Conservation (phyloP, 2,329 filamentous ascomycete species). For the Botrytis fabae region DNA sequence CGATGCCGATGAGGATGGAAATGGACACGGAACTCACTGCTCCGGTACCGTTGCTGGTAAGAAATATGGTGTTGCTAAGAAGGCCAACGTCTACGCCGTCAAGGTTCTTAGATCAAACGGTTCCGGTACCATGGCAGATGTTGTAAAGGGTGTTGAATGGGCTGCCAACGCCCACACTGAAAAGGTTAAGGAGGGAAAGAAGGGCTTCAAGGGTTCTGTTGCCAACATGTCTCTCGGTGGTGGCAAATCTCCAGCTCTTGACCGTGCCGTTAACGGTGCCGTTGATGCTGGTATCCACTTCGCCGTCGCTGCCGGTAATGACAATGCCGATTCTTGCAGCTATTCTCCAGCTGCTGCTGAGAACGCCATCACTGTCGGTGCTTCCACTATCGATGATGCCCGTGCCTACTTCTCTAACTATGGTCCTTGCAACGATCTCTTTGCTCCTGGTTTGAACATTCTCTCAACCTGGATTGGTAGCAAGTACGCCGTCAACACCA, state of each 20-base stretch:
- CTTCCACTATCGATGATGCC: conserved; percentile 88
- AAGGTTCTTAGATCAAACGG: conserved; percentile 98
- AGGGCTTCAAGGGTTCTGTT: conserved; percentile 98
- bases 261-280: conserved; percentile 90
- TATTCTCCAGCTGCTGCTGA: conserved; percentile 94
- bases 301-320: conserved; percentile 95
- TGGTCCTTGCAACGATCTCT: conserved; percentile 99
- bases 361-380: conserved; percentile 93
- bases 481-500: conserved; percentile 96
- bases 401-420: conserved; percentile 99
- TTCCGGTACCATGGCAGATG: conserved; percentile 97
- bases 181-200: conserved; percentile 76
- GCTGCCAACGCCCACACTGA: conserved; percentile 78
- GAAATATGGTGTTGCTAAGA: conserved; percentile 99
- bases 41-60: conserved; percentile 96
- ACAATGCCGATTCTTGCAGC: conserved; percentile 98
- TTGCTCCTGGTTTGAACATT: conserved; percentile 95
- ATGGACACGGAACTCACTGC: conserved; percentile 98
- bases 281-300: conserved; percentile 94
- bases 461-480: conserved; percentile 98
- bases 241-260: conserved; percentile 91
- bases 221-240: conserved; percentile 99
- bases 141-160: conserved; percentile 97
- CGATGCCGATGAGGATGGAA: conserved; percentile 89
- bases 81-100: conserved; percentile 93